phyloP scores from a whole-genome alignment of 495 filamentous ascomycete genomes.

The Xylaria telfairii region DNA sequence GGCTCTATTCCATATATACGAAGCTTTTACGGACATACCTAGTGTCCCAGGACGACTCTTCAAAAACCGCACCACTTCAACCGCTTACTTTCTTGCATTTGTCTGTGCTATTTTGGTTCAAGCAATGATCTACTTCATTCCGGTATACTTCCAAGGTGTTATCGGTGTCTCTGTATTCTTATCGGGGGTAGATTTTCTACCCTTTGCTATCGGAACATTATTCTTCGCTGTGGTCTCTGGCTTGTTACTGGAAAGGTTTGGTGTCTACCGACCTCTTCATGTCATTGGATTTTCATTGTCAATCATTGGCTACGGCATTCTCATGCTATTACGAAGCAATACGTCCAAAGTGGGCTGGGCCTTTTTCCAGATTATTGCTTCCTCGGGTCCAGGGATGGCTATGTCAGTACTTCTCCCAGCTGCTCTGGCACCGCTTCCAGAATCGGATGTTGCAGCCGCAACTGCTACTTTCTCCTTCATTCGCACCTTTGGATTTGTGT shows the following conservation, averaged over 20 bases:
- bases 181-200: slow-evolving; percentile 20
- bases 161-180: too few relatives aligned
- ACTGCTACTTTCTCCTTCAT: slow-evolving; percentile 48
- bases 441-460: slow-evolving; percentile 42
- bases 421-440: slow-evolving; percentile 36
- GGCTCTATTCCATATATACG: slow-evolving; percentile 27
- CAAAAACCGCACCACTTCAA: slow-evolving; percentile 30
- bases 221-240: slow-evolving; percentile 34
- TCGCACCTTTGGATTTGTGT: slow-evolving; percentile 49
- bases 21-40: slow-evolving; percentile 2
- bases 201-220: slow-evolving; percentile 1
- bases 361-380: slow-evolving; percentile 31
- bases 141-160: background rate
- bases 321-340: slow-evolving; percentile 31
- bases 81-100: background rate
- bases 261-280: slow-evolving; percentile 49
- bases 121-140: background rate
- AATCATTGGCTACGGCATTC: too few relatives aligned
- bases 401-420: slow-evolving; percentile 37
- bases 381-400: slow-evolving; percentile 32
- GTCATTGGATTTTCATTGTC: too few relatives aligned
- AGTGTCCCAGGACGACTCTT: slow-evolving; percentile 36
- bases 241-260: slow-evolving; percentile 40
- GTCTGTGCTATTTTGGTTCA: background rate
- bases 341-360: slow-evolving; percentile 40